Conservation (phyloP, 805 yeast species). For the Starmerella vitae region DNA sequence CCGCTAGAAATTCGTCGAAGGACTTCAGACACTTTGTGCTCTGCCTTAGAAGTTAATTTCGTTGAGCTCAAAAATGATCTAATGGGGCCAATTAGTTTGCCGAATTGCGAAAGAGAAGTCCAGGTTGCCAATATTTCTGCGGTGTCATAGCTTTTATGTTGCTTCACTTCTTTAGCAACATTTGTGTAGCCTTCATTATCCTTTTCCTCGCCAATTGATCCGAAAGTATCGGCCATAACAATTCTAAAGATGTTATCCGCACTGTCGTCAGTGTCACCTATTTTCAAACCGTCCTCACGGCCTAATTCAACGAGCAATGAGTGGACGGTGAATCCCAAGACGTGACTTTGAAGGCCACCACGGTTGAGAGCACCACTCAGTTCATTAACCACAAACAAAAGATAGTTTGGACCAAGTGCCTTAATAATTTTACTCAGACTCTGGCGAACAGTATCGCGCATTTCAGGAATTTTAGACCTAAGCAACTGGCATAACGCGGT, state of each 20-base stretch:
- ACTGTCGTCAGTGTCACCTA: slow-evolving; percentile 63
- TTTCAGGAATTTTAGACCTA: slow-evolving; percentile 70
- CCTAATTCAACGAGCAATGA: slow-evolving; percentile 45
- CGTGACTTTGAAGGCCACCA: slow-evolving; percentile 80
- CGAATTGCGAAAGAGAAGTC: slow-evolving; percentile 45
- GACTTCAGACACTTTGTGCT: slow-evolving; percentile 64
- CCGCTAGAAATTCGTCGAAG: slow-evolving; percentile 70
- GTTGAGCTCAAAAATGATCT: slow-evolving; percentile 47
- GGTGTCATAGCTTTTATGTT: slow-evolving; percentile 75
- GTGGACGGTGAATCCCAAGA: slow-evolving; percentile 79
- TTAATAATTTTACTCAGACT: slow-evolving; percentile 51
- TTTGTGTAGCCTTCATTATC: slow-evolving; percentile 85
- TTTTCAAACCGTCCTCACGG: slow-evolving; percentile 20
- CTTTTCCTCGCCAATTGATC: slow-evolving; percentile 83
- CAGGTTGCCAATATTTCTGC: slow-evolving; percentile 63
- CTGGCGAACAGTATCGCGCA: slow-evolving; percentile 75
- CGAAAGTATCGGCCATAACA: slow-evolving; percentile 86
- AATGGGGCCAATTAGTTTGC: slow-evolving; percentile 52
- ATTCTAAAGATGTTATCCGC: slow-evolving; percentile 48
- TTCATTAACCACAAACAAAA: slow-evolving; percentile 64
- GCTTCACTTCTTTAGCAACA: slow-evolving; percentile 79
- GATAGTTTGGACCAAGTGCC: slow-evolving; percentile 57
- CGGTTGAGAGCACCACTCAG: slow-evolving; percentile 62
- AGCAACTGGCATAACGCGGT: slow-evolving; percentile 81
- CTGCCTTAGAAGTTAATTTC: slow-evolving; percentile 51